Conservation (phyloP, 2,329 filamentous ascomycete genomes). For the Colletotrichum lentis region DNA sequence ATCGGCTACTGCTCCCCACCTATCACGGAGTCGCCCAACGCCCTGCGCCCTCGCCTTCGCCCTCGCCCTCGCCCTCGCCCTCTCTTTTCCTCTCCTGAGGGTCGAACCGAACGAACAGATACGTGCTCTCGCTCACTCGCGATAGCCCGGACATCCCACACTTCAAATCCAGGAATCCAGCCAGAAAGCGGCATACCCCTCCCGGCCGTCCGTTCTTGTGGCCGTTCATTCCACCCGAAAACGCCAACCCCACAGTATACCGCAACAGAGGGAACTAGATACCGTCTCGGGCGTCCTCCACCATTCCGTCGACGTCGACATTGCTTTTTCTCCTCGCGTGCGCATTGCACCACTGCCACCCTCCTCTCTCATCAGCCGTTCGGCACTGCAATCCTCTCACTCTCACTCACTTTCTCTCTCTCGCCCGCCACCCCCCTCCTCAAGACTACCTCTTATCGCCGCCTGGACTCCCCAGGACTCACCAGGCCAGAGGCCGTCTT, state of each 20-base stretch:
- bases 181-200: neutral
- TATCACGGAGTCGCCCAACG: slow-evolving; percentile 27
- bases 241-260: neutral
- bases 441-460: slow-evolving; percentile 32
- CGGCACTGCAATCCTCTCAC: slow-evolving; percentile 18
- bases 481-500: slow-evolving; percentile 24
- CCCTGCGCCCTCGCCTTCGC: neutral
- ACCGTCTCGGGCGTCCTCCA: neutral
- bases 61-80: no score
- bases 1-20: slow-evolving; percentile 14
- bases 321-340: slow-evolving; percentile 32
- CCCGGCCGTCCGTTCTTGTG: neutral
- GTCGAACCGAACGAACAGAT: slow-evolving; percentile 11
- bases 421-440: neutral
- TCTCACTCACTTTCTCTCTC: no score
- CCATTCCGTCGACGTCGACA: neutral
- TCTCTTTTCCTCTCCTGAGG: neutral
- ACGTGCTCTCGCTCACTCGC: slow-evolving; percentile 14
- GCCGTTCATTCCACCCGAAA: slow-evolving; percentile 3
- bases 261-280: slow-evolving; percentile 2
- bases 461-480: no score
- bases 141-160: slow-evolving; percentile 21
- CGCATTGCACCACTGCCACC: slow-evolving; percentile 14
- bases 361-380: slow-evolving; percentile 24
- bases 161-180: slow-evolving; percentile 5